A percentile compares a stretch with the other conserved stretches of the same genome.
These are phyloP conservation scores for Hordeum vulgare DNA, from an alignment of 176 grass and related monocot genomes.

Conservation along the genomic window DNA sequence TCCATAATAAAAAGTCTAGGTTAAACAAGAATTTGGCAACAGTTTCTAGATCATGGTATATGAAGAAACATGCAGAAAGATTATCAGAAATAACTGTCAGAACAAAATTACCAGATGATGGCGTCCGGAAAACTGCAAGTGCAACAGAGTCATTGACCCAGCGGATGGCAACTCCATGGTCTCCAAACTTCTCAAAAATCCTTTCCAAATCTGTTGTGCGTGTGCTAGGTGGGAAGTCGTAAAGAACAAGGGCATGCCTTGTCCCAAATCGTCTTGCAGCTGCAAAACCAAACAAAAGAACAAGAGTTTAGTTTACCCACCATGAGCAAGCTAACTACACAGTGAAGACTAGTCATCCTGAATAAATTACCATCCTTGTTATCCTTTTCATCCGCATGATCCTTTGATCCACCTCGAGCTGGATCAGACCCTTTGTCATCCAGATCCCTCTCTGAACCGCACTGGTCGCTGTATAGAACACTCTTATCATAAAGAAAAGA, in stretches of 20 bases:
- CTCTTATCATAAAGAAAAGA: conserved; percentile 85
- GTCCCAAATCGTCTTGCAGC: conserved; percentile 48
- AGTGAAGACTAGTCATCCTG: neutral
- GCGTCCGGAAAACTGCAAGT: conserved; percentile 74
- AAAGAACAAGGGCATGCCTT: conserved; percentile 70
- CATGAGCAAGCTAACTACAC: neutral
- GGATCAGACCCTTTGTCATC: conserved; percentile 16
- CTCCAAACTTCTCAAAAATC: conserved; percentile 68
- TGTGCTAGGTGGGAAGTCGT: conserved; percentile 56
- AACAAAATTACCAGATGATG: conserved; percentile 61
- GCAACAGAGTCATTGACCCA: conserved; percentile 84
- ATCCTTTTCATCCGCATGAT: neutral
- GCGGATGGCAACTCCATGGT: conserved; percentile 58
- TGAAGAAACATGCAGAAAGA: neutral
- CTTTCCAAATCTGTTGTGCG: conserved; percentile 63
- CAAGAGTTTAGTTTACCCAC: neutral
- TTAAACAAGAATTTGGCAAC: neutral
- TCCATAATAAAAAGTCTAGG: neutral
- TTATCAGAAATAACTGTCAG: neutral
- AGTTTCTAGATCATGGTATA: neutral
- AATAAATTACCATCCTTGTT: conserved; percentile 18
- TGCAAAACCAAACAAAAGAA: conserved; percentile 24
- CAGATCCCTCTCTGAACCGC: conserved; percentile 24
- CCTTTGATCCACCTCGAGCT: conserved; percentile 8
- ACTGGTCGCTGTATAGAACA: conserved; percentile 77